Evolutionary conservation across 768 basidiomycete genomes (phyloP).

Genomic region (Mycena metata): DNA sequence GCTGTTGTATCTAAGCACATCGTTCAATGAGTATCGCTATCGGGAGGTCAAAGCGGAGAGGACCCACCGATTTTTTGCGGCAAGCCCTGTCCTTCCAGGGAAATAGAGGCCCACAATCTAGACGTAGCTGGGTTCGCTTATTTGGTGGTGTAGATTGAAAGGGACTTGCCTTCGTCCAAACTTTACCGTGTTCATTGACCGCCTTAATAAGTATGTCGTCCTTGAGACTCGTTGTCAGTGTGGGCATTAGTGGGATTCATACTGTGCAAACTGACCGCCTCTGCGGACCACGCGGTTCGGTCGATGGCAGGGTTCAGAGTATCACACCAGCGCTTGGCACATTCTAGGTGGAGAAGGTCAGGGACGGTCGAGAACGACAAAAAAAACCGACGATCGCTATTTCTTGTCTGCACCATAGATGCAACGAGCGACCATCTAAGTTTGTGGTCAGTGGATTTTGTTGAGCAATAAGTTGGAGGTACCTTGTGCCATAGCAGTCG

Average conservation of each 20-base stretch:
- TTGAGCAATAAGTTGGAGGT: slow-evolving; percentile 3
- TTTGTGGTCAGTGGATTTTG: slow-evolving; percentile 24
- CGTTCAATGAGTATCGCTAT: not conserved
- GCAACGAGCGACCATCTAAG: slow-evolving; percentile 71
- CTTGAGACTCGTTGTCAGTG: slow-evolving; percentile 45
- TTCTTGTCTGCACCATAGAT: slow-evolving; percentile 66
- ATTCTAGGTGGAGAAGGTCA: slow-evolving; percentile 52
- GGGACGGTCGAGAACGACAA: slow-evolving; percentile 19
- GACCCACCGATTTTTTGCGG: slow-evolving; percentile 68
- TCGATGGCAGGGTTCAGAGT: slow-evolving; percentile 73
- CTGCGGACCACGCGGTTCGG: slow-evolving; percentile 69
- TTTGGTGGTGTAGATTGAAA: too few species aligned
- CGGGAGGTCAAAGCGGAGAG: slow-evolving; percentile 23
- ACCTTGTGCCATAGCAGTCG: slow-evolving; percentile 70
- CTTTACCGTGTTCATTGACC: slow-evolving; percentile 68
- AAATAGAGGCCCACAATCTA: slow-evolving; percentile 70
- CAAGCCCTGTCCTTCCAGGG: slow-evolving; percentile 70
- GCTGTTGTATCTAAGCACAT: slow-evolving; percentile 60
- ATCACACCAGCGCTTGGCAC: slow-evolving; percentile 74
- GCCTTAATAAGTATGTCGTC: slow-evolving; percentile 68
- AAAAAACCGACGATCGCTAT: slow-evolving; percentile 67
- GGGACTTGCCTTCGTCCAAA: slow-evolving; percentile 62
- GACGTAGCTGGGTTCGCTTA: too few species aligned
- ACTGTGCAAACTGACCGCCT: slow-evolving; percentile 54
- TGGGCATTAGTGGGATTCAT: not conserved